Percentiles rank a stretch among this genome's conserved stretches.
phyloP scores from a whole-genome alignment of 306 rosid species.

The Vigna unguiculata region DNA sequence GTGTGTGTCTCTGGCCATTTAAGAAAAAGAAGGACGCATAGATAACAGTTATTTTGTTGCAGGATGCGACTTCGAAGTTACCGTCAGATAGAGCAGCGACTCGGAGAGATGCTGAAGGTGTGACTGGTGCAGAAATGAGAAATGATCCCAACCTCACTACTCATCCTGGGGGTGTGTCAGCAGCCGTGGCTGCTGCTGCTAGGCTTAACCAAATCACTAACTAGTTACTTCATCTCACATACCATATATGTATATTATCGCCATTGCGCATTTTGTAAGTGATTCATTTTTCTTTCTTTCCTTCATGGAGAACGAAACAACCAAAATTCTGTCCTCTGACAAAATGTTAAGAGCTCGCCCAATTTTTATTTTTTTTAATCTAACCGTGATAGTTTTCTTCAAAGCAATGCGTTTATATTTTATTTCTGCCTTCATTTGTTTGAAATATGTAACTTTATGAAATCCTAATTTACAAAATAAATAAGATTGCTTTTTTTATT shows the following conservation, averaged over 20 bases:
- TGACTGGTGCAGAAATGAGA: slow-evolving; percentile 74
- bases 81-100: slow-evolving; percentile 67
- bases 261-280: neutral
- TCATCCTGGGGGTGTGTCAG: slow-evolving; percentile 72
- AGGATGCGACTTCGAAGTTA: slow-evolving; percentile 65
- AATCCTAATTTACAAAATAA: neutral
- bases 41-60: neutral
- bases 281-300: neutral
- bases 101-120: slow-evolving; percentile 70
- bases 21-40: no score
- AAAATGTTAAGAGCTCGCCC: neutral
- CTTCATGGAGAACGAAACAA: neutral
- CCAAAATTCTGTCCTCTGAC: neutral
- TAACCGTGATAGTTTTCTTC: neutral
- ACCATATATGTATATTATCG: neutral
- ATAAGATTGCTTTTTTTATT: neutral
- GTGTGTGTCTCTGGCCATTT: no score
- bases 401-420: neutral
- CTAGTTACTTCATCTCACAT: no score
- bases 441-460: neutral
- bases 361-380: neutral
- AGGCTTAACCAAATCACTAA: slow-evolving; percentile 58
- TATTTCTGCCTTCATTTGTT: neutral
- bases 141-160: slow-evolving; percentile 71
- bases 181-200: slow-evolving; percentile 74